Conservation (phyloP, 2,329 filamentous ascomycete species). For the Clonostachys rhizophaga region DNA sequence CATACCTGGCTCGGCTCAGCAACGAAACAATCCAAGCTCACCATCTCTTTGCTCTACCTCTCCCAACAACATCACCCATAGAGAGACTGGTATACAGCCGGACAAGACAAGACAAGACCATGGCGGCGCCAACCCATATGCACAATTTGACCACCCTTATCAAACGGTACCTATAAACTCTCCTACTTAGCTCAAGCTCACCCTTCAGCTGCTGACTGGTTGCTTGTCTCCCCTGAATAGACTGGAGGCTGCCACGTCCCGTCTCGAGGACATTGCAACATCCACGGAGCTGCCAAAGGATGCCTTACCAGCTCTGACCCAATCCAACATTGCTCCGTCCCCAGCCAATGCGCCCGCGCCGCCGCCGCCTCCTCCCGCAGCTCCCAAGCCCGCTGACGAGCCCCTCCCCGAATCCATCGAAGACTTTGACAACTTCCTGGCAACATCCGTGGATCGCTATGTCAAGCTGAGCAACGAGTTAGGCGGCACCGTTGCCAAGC, state of each 20-base stretch:
- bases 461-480: conserved; percentile 72
- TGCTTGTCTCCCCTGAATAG: conserved; percentile 39
- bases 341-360: conserved; percentile 20
- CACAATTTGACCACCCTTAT: conserved; percentile 96
- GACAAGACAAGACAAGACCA: conserved; percentile 20
- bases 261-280: conserved; percentile 92
- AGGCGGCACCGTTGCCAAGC: conserved; percentile 73
- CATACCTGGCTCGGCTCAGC: too few species aligned
- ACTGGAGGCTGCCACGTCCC: conserved; percentile 93
- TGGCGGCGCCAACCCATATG: conserved; percentile 80
- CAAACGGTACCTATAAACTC: conserved; percentile 66
- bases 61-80: too few species aligned
- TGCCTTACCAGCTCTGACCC: conserved; percentile 34
- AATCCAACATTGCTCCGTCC: conserved; percentile 21
- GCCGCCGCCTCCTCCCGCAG: conserved; percentile 10
- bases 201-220: background rate
- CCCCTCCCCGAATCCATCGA: conserved; percentile 72
- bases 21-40: too few species aligned
- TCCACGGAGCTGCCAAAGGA: conserved; percentile 59
- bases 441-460: conserved; percentile 70
- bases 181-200: background rate
- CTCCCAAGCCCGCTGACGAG: conserved; percentile 39
- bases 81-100: too few species aligned
- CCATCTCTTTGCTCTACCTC: too few species aligned
- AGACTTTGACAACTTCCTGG: conserved; percentile 80